These are phyloP conservation scores for Starmerella sirachaensis DNA, from an alignment of 805 yeast genomes.

Conservation along the genomic window DNA sequence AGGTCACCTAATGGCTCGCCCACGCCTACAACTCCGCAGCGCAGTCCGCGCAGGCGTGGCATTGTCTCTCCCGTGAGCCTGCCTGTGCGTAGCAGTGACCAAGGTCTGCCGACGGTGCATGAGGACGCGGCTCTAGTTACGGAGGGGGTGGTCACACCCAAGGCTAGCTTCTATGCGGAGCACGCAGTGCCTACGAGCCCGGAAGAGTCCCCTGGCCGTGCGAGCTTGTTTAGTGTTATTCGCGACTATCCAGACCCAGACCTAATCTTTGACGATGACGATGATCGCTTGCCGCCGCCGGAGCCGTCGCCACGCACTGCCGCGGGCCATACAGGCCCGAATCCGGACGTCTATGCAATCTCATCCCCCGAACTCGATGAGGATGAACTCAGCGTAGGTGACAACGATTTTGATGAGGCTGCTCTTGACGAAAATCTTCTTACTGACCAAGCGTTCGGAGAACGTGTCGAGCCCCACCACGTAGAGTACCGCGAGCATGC, in stretches of 20 bases:
- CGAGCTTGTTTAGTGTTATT: not conserved
- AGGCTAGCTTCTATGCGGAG: slow-evolving; percentile 6
- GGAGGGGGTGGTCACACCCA: slow-evolving; percentile 4
- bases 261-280: slow-evolving; percentile 13
- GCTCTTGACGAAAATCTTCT: slow-evolving; percentile 1
- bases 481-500: not conserved
- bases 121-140: not conserved
- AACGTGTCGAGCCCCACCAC: not conserved
- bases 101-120: not conserved
- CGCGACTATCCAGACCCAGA: slow-evolving; percentile 5
- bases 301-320: slow-evolving; percentile 10
- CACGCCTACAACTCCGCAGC: slow-evolving; percentile 1
- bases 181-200: slow-evolving; percentile 4
- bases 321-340: not conserved
- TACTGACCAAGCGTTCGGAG: not conserved
- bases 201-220: slow-evolving; percentile 5
- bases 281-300: slow-evolving; percentile 14
- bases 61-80: slow-evolving; percentile 10
- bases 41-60: not conserved
- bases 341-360: slow-evolving; percentile 7
- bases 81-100: slow-evolving; percentile 7
- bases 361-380: slow-evolving; percentile 4
- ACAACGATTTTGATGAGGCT: slow-evolving; percentile 4
- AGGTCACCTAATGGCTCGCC: too few relatives aligned
- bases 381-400: not conserved